Evolutionary conservation across 345 rosid genomes (phyloP), one percentile per base, ranked within the genome.

Genomic region (Eucalyptus melliodora): DNA sequence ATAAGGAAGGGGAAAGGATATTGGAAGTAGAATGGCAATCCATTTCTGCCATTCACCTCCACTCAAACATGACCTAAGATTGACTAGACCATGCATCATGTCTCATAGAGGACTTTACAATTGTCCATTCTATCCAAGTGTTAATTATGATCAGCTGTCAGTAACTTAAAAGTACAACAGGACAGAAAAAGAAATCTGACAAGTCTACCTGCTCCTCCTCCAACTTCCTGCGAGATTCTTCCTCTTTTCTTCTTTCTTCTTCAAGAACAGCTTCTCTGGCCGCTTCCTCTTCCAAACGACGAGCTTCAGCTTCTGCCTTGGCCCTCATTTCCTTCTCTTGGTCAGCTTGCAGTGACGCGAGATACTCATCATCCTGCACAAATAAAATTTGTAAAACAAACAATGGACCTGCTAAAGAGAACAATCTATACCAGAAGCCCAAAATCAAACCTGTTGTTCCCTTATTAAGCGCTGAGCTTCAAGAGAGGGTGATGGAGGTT

Each of bases 391-490:
- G 60, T 77, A 88, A 83, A 45, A 60, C 62, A 34, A 82, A 23
- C 31, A 65, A 40, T 27, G 72, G 47, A 50, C 62, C 37, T 21
- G 88, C 82, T 47, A 88, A 56, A 86, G 24, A 56, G 34, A 67
- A 49, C n/a, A 14, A 27, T 53, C 62, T 26, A 31, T 27, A 12
- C 55, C 27, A 6, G 53, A 60, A 80, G 27, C 37, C 51, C 86
- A 56, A 90, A 83, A 65, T 10, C 87, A 92, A 89, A 98, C 99
- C 99, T 98, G 99, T 87, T 98, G 99, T 92, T 98, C 99, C 19
- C 99, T 94, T 90, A 98, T 97, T 93, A 96, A 88, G 85, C 99
- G 97, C 92, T 97, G 99, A 90, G 99, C 99, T 91, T 96, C 95
- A 92, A 97, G 91, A 83, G 99, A 94, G 83, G 99, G 99, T 14